Evolutionary conservation across 306 rosid species (phyloP), one percentile per base, ranked within the genome.

Genomic region (Glycine tomentella): DNA sequence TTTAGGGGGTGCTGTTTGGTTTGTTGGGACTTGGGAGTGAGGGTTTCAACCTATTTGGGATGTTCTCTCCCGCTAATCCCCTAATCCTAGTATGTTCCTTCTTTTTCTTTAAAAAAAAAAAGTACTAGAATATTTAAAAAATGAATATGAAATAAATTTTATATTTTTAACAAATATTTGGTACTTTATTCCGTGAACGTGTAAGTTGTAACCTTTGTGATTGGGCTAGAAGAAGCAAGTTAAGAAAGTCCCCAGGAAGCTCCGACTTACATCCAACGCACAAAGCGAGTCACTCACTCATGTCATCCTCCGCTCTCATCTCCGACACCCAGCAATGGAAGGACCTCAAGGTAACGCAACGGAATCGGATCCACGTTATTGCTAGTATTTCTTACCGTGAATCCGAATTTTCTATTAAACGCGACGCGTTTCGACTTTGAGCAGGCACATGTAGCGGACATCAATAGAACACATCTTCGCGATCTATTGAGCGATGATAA

Each of bases 291-390:
- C 46, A 1, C 46, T 6, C 46, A 38, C 69, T 0, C 42, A 74
- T 92, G 97, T 91, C 90, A 86, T 78, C 93, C 4, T 78, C 91
- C 13, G 64, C 72, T 81, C 85, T 89, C 38, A 89, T 91, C 70
- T 85, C 83, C 46, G 90, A 88, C 69, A 71, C 92, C 4, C 79
- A 87, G 84, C 83, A 86, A 48, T 91, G 97, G 97, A 89, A 85
- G 83, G 90, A 86, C 40, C 86, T 92, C 80, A 89, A 90, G 95
- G 97, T 92, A 82, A 58, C 67, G 8, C 11, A 62, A 49, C 49
- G 14, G 20, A 33, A 45, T 36, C 14, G 25, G 17, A 36, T 36
- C 49, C 34, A 15, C 16, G 8, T 45, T 17, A 38, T 14, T 36
- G 11, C 7, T 38, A 25, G 31, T 25, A 38, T 10, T 69, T 69